phyloP scores from a whole-genome alignment of 768 basidiomycete genomes.

The Antrodiella citrinella region DNA sequence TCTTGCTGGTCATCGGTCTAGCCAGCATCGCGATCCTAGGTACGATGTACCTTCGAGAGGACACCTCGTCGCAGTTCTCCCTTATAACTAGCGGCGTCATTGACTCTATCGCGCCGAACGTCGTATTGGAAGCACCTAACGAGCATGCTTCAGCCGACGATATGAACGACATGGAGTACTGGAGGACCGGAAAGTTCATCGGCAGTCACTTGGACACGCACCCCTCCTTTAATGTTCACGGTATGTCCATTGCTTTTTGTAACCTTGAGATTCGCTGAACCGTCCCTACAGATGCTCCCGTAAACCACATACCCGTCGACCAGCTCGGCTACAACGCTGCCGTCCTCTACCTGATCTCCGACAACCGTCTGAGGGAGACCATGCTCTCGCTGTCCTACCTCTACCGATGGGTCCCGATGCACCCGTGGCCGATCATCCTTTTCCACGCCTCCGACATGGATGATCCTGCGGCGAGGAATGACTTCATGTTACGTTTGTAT shows the following conservation, averaged over 20 bases:
- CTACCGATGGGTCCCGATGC: background rate
- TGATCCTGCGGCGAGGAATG: background rate
- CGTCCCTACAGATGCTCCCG: background rate
- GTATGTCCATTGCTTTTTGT: background rate
- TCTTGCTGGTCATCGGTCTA: background rate
- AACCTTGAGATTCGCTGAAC: too few relatives aligned
- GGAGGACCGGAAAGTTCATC: background rate
- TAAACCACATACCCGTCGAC: background rate
- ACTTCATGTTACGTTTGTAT: background rate
- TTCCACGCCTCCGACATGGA: background rate
- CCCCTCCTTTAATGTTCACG: background rate
- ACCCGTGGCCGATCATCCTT: background rate
- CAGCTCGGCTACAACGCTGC: background rate
- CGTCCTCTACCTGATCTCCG: background rate
- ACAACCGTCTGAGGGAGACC: background rate
- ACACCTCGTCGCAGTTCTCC: background rate
- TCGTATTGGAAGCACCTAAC: background rate
- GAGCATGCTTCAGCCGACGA: background rate
- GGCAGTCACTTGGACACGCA: background rate
- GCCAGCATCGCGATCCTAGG: background rate
- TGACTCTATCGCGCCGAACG: background rate
- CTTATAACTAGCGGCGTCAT: background rate
- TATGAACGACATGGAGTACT: background rate
- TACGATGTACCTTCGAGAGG: background rate
- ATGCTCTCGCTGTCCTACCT: background rate